phyloP scores from a whole-genome alignment of 306 rosid genomes.

The Vigna nakashimae region DNA sequence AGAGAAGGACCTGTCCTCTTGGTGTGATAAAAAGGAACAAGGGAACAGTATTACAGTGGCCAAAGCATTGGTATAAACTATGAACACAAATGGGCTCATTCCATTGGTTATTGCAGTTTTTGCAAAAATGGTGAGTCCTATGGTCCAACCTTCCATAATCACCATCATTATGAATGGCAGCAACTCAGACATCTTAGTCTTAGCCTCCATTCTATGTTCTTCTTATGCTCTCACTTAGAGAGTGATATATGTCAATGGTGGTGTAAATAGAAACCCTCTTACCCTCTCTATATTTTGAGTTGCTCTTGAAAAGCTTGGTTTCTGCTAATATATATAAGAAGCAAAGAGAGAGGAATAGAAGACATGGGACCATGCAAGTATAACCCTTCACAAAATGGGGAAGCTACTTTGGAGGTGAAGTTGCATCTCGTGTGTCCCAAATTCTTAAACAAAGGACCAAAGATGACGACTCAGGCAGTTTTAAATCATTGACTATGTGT shows the following conservation, averaged over 20 bases:
- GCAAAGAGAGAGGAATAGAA: slow-evolving; percentile 37
- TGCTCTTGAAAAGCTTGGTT: slow-evolving; percentile 31
- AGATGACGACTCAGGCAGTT: slow-evolving; percentile 36
- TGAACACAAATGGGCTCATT: slow-evolving; percentile 75
- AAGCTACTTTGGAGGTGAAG: slow-evolving; percentile 57
- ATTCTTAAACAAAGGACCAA: slow-evolving; percentile 45
- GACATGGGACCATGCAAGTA: slow-evolving; percentile 37
- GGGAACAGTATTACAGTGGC: slow-evolving; percentile 65
- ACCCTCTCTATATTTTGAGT: not conserved
- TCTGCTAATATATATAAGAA: slow-evolving; percentile 40
- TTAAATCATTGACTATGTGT: not conserved
- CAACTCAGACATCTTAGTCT: slow-evolving; percentile 43
- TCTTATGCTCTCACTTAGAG: not conserved
- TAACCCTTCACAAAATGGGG: slow-evolving; percentile 53
- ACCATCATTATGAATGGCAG: slow-evolving; percentile 67
- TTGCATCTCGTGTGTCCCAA: slow-evolving; percentile 56
- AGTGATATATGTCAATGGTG: not conserved
- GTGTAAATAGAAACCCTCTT: not conserved
- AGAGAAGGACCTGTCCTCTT: slow-evolving; percentile 49
- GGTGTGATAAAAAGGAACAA: slow-evolving; percentile 57
- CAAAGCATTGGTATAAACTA: slow-evolving; percentile 65
- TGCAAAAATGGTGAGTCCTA: slow-evolving; percentile 69
- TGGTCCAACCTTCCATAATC: slow-evolving; percentile 72
- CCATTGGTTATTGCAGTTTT: slow-evolving; percentile 71
- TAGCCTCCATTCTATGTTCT: slow-evolving; percentile 42